Base-by-base conservation (phyloP, 768 basidiomycete species). In the Arthromyces matolae region DNA sequence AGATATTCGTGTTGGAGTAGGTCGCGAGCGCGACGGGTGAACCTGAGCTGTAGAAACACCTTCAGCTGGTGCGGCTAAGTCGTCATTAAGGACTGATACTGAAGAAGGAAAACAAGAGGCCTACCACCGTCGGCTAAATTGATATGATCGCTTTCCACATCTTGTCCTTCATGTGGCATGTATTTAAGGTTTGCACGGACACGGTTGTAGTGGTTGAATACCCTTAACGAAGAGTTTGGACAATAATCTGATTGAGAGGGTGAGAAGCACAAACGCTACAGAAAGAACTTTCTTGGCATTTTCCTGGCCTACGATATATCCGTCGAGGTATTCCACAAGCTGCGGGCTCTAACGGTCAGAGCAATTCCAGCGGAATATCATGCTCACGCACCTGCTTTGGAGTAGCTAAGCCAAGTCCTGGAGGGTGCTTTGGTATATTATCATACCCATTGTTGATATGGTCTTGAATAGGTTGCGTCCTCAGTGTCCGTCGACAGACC, bases 201-300 rank as follows among this genome's bases (percentile, higher is more conserved):
- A 34, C 93, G 88, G 60, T 88, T 93, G 63, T 93, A 96, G 65
- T 96, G 94, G 57, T 96, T 95, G 76, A 85, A 96, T 2, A 95
- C 91, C 25, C 93, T 95, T 41, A 32, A 28, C 49, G 28, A 50
- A 40, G 42, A 13, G 32, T 24, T 53, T 23, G 37, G n/a, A 41
- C 3, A n/a, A 13, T 48, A 18, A 41, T 22, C n/a, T 3, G n/a
- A 42, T 20, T 19, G 40, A 42, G 49, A 39, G 37, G 3, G n/a
- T 14, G 24, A 38, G 27, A 28, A 22, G 39, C 35, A 80, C 91
- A 63, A 68, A 93, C 92, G 93, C 94, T 38, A 97, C 94, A 29
- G 91, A 89, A 25, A 97, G 78, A 19, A 89, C 85, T 62, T 93
- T 92, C 79, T 98, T 98, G 3, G 94, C 93, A 50, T 76, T 79